Evolutionary conservation across 2,329 filamentous ascomycete genomes (phyloP), one percentile per base, ranked within the genome.

Genomic region (Myriosclerotinia curreyana): DNA sequence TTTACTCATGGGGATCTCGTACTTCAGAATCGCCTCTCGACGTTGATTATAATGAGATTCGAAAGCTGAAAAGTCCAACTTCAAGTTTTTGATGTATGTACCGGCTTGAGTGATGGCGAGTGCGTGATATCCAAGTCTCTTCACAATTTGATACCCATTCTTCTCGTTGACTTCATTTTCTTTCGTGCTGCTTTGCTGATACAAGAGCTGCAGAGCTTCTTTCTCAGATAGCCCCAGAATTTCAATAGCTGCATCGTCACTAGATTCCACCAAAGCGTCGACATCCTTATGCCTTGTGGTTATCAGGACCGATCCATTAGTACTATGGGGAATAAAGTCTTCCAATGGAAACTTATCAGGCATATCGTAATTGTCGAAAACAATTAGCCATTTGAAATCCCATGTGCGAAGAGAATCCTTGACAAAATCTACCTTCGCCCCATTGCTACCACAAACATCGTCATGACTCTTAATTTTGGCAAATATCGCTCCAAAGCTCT

Each of bases 71-170:
- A 68, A 59, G 15, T 46, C 15, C 1, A 71, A 58, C 36, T 60
- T 52, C 2, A 58, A 59, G 11, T 55, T 42, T 44, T 25, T 31
- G 36, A 71, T 71, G 53, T 70, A 71, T 50, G 69, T 66, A 12
- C 63, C 67, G 15, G 68, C 70, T 52, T 71, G 68, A 51, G 68
- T 68, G 12, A 71, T 66, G 25, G 68, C 70, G 12, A 71, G 64
- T 5, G 69, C 53, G 38, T 67, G 66, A 51, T 55, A 64, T 8
- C 67, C 68, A 34, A 71, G 60, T 50, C 28, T 54, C 36, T 54
- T 22, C 15, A 62, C 58, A 42, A 65, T 53, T 8, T 40, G 17
- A 25, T 20, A 12, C 9, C 54, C 54, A 17, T 36, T 36, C 58
- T 28, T 7, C 9, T 34, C 42, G 44, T 60, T 55, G 38, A 17